Evolutionary conservation across 192 early-diverging fungal species (phyloP).

Genomic region (Anaeromyces robustus): DNA sequence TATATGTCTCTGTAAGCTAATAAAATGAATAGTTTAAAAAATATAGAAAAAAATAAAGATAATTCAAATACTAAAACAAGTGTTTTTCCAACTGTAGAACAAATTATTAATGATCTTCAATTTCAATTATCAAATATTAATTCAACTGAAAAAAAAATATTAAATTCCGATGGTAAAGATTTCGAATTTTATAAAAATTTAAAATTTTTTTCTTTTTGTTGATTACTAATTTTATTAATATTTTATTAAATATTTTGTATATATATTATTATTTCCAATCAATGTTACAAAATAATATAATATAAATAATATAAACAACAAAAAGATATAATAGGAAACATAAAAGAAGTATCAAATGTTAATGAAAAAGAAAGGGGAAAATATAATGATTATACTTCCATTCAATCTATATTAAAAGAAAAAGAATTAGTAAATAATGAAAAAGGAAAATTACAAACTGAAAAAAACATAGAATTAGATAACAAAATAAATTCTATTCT

Average conservation of each 20-base stretch:
- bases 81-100: background rate
- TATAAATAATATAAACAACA: background rate
- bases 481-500: background rate
- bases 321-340: background rate
- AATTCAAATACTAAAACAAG: background rate
- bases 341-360: background rate
- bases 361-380: background rate
- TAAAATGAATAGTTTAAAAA: background rate
- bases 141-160: background rate
- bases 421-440: background rate
- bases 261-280: too few species aligned
- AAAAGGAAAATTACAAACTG: background rate
- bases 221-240: too few species aligned
- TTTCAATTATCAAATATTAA: background rate
- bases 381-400: background rate
- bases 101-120: background rate
- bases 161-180: background rate
- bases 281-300: too few species aligned
- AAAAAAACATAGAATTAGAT: background rate
- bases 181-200: too few species aligned
- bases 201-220: too few species aligned
- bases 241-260: too few species aligned
- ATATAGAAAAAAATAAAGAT: background rate
- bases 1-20: too few species aligned
- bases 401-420: background rate